Conservation (phyloP, 2,329 filamentous ascomycete genomes). For the Stagonosporopsis rhizophila region DNA sequence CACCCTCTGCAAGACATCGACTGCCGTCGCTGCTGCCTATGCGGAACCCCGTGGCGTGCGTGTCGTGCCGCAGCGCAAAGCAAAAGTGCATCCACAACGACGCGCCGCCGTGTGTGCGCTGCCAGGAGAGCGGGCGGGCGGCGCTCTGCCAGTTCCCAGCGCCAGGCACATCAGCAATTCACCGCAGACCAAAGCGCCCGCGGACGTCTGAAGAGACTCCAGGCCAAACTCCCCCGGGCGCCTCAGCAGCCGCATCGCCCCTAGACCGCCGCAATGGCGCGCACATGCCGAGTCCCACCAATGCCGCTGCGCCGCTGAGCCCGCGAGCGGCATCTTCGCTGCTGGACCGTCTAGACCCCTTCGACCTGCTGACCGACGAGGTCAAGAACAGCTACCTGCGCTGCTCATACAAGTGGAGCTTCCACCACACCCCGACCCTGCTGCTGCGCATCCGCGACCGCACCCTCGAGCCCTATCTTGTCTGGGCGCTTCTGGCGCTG, state of each 20-base stretch:
- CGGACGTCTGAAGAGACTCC: conserved; percentile 35
- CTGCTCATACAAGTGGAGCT: conserved; percentile 53
- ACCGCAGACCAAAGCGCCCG: conserved; percentile 48
- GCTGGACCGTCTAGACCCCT: conserved; percentile 47
- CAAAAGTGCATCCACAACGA: conserved; percentile 51
- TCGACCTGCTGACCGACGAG: conserved; percentile 50
- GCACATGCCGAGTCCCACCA: conserved; percentile 35
- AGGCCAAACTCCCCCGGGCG: conserved; percentile 23
- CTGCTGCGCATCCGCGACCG: conserved; percentile 48
- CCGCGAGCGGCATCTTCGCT: conserved; percentile 36
- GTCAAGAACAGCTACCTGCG: conserved; percentile 52
- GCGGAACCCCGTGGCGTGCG: conserved; percentile 51
- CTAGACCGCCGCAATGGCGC: conserved; percentile 30
- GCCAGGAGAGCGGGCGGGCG: conserved; percentile 42
- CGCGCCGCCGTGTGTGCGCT: conserved; percentile 49
- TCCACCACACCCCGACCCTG: conserved; percentile 51
- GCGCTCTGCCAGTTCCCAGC: conserved; percentile 47
- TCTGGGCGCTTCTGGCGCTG: conserved; percentile 53
- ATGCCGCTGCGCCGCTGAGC: conserved; percentile 30
- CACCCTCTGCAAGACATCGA: too few species aligned
- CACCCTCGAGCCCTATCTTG: conserved; percentile 49
- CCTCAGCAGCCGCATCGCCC: conserved; percentile 18
- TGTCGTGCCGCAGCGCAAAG: conserved; percentile 49
- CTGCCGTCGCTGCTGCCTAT: conserved; percentile 21
- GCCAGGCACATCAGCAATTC: conserved; percentile 48